Evolutionary conservation across 768 basidiomycete genomes (phyloP).

Genomic region (Boletus huronensis): DNA sequence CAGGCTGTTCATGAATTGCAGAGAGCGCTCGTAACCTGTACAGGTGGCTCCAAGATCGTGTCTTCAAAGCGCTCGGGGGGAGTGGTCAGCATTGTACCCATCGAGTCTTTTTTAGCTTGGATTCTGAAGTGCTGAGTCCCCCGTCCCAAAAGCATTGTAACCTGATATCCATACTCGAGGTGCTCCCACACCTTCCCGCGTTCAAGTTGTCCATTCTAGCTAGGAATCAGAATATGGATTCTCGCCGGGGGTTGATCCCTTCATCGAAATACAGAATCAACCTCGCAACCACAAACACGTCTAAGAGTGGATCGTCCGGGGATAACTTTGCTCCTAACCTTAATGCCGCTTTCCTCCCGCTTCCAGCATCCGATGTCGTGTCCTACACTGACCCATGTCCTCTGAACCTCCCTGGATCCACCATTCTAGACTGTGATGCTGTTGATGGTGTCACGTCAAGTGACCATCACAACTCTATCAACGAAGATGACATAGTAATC

Average conservation of each 20-base stretch:
- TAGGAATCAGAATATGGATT: background rate
- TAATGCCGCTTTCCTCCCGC: background rate
- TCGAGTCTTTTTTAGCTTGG: background rate
- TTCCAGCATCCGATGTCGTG: background rate
- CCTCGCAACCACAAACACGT: background rate
- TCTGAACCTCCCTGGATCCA: background rate
- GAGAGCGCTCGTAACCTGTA: background rate
- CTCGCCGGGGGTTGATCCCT: background rate
- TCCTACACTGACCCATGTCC: background rate
- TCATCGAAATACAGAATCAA: background rate
- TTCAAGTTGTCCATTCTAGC: background rate
- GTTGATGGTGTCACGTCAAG: background rate
- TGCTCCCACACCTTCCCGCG: background rate
- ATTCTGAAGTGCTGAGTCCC: background rate
- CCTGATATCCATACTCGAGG: no score
- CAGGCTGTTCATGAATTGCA: background rate
- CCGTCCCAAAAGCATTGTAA: background rate
- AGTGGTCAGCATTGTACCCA: background rate
- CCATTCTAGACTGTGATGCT: background rate
- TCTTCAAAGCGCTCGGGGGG: background rate
- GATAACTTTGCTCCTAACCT: background rate
- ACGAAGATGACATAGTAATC: slow-evolving; percentile 13
- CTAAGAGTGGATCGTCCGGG: background rate
- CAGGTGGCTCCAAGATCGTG: background rate
- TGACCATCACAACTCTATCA: background rate